Conservation (phyloP, 352 stramenopile genomes). For the Halophytophthora polymorphica region DNA sequence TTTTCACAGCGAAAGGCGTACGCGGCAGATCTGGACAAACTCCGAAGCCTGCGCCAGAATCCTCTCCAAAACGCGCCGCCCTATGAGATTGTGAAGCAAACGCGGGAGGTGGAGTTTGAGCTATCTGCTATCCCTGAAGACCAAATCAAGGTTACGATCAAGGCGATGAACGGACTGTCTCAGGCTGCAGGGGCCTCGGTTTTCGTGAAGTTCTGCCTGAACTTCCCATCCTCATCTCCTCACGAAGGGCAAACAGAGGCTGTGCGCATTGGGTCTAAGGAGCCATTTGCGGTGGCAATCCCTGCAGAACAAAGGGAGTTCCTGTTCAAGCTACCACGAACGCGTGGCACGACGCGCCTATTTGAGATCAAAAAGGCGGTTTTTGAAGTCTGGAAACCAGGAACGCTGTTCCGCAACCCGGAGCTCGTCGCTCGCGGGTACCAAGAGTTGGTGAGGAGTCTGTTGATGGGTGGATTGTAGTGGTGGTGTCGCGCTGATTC, state of each 20-base stretch:
- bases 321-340: conserved; percentile 51
- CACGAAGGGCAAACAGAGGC: conserved; percentile 57
- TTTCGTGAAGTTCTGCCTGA: conserved; percentile 75
- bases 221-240: conserved; percentile 51
- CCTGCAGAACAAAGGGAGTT: conserved; percentile 28
- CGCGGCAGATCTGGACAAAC: conserved; percentile 37
- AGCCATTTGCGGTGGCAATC: conserved; percentile 26
- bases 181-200: conserved; percentile 44
- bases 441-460: conserved; percentile 52
- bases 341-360: conserved; percentile 62
- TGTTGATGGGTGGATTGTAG: conserved; percentile 2
- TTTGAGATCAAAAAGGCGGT: conserved; percentile 79
- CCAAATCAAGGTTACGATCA: conserved; percentile 47
- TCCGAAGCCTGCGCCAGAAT: conserved; percentile 50
- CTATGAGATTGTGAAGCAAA: conserved; percentile 39
- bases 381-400: conserved; percentile 74
- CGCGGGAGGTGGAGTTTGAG: conserved; percentile 43
- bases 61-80: conserved; percentile 43
- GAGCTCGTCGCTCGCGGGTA: conserved; percentile 66
- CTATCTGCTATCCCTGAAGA: conserved; percentile 43
- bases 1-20: conserved; percentile 58
- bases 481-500: neutral
- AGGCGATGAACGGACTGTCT: conserved; percentile 39
- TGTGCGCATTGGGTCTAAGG: conserved; percentile 28
- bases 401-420: conserved; percentile 58